phyloP scores from a whole-genome alignment of 2,329 filamentous ascomycete genomes.

The Pseudocercospora macadamiae region DNA sequence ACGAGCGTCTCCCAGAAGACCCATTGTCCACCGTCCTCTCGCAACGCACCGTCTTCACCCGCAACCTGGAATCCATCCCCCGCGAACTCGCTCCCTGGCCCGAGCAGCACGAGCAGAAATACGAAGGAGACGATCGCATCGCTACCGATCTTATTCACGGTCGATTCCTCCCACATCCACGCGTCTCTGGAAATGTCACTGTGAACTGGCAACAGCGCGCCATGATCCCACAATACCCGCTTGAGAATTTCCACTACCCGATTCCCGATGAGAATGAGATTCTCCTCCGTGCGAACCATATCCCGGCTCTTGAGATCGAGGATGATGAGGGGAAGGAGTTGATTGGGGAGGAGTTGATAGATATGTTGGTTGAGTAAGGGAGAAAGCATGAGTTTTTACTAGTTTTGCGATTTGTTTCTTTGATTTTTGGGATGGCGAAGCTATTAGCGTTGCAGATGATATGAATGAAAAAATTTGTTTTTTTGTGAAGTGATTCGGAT shows the following conservation, averaged over 20 bases:
- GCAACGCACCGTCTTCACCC: constrained; percentile 42
- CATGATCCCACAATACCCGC: constrained; percentile 40
- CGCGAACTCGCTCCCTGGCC: constrained; percentile 46
- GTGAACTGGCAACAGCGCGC: constrained; percentile 48
- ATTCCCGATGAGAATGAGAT: constrained; percentile 23
- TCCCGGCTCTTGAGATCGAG: constrained; percentile 26
- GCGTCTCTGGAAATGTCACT: constrained; percentile 44
- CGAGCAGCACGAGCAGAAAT: constrained; percentile 46
- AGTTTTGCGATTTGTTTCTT: too few species aligned
- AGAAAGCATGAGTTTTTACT: background rate
- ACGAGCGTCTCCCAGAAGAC: constrained; percentile 7
- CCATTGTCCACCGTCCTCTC: constrained; percentile 40
- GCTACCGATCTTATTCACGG: constrained; percentile 47
- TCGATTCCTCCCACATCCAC: constrained; percentile 48
- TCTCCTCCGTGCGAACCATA: constrained; percentile 19
- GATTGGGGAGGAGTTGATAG: constrained; percentile 30
- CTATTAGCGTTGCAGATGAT: too few species aligned
- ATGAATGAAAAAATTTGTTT: too few species aligned
- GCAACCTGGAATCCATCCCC: background rate
- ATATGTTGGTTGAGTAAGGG: constrained; percentile 19
- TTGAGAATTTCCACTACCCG: constrained; percentile 41
- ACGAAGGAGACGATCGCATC: constrained; percentile 52
- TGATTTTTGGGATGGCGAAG: too few species aligned
- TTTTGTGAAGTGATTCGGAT: too few species aligned
- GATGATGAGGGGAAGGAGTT: constrained; percentile 26